phyloP scores from a whole-genome alignment of 352 stramenopile genomes.

The Phytophthora boehmeriae region DNA sequence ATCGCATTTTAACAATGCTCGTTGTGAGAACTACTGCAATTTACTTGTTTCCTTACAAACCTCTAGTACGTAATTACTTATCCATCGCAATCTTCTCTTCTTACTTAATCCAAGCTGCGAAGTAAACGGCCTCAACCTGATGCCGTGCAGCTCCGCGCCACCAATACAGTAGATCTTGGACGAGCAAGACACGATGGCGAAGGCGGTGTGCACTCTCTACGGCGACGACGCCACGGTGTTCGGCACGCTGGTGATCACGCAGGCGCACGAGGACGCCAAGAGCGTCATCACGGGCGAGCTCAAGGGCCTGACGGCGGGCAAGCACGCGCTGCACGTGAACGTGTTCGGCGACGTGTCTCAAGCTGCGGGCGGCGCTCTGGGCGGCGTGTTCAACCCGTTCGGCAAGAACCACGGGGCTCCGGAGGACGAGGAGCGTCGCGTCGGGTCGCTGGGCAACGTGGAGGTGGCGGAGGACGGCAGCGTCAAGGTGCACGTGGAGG shows the following conservation, averaged over 20 bases:
- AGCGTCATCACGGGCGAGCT: constrained; percentile 86
- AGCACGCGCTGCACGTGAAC: constrained; percentile 96
- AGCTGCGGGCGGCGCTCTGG: constrained; percentile 66
- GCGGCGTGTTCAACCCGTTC: constrained; percentile 98
- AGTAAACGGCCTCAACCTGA: background rate
- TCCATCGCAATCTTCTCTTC: no score
- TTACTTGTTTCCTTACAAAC: no score
- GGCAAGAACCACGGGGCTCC: constrained; percentile 97
- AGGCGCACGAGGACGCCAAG: constrained; percentile 89
- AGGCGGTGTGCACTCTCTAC: constrained; percentile 89
- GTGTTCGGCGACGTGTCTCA: constrained; percentile 95
- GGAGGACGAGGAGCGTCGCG: constrained; percentile 95
- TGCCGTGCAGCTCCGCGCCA: constrained; percentile 2
- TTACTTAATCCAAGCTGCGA: background rate
- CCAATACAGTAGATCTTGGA: background rate
- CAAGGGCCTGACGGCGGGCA: constrained; percentile 81
- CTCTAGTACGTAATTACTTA: no score
- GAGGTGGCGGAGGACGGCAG: constrained; percentile 87
- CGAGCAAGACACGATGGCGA: constrained; percentile 56
- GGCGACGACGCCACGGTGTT: constrained; percentile 83
- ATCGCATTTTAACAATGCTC: no score
- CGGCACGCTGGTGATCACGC: constrained; percentile 80
- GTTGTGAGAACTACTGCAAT: no score
- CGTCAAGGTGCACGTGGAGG: constrained; percentile 93
- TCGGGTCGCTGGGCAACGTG: constrained; percentile 95